These are phyloP conservation scores for Barnettozyma sp. DNA, from an alignment of 805 yeast genomes.

Conservation along the genomic window DNA sequence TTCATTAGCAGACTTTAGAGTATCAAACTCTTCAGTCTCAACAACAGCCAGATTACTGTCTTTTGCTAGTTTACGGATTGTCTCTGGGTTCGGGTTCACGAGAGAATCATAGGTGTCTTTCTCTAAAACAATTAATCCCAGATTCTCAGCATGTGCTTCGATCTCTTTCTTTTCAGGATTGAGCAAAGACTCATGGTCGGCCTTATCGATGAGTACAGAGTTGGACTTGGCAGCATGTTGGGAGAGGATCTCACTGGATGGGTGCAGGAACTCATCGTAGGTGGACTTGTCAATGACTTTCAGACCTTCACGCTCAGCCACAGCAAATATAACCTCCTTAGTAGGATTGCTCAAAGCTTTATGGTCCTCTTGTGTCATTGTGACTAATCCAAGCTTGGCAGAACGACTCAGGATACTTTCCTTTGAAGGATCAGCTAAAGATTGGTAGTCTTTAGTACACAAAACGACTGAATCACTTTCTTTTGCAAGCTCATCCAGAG, in stretches of 20 bases:
- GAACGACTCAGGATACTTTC: constrained; percentile 7
- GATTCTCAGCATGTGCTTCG: constrained; percentile 12
- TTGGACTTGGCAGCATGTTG: constrained; percentile 6
- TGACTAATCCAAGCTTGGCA: constrained; percentile 9
- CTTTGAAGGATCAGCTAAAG: constrained; percentile 6
- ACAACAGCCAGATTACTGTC: constrained; percentile 2
- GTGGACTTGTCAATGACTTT: constrained; percentile 9
- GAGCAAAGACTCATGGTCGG: background rate
- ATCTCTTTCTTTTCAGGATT: background rate
- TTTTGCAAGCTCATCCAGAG: constrained; percentile 11
- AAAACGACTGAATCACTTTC: constrained; percentile 6
- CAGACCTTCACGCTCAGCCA: constrained; percentile 20
- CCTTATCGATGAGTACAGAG: constrained; percentile 1
- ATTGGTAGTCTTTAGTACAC: background rate
- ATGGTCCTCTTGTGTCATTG: constrained; percentile 10
- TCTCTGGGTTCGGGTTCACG: constrained; percentile 4
- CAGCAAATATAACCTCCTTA: constrained; percentile 14
- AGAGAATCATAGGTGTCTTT: constrained; percentile 1
- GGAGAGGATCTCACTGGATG: constrained; percentile 5
- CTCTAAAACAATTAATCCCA: constrained; percentile 13
- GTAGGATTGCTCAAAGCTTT: constrained; percentile 18
- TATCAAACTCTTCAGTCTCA: constrained; percentile 3
- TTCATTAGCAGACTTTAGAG: constrained; percentile 3
- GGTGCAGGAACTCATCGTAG: constrained; percentile 6
- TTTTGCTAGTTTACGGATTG: constrained; percentile 2